These are phyloP conservation scores for Euryodendron excelsum DNA, from an alignment of 148 eudicot genomes.

Conservation along the genomic window DNA sequence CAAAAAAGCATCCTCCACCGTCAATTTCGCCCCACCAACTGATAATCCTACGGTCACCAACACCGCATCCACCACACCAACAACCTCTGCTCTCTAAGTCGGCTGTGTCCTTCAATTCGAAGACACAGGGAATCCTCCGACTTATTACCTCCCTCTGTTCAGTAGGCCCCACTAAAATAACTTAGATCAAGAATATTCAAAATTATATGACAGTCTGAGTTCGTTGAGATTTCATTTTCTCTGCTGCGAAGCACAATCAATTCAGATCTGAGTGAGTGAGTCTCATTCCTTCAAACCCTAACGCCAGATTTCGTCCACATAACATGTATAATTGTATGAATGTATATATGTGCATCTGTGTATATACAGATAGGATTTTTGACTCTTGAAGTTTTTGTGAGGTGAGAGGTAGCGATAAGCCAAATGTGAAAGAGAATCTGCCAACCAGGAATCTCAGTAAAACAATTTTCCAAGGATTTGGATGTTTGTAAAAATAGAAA, in stretches of 20 bases:
- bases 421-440: constrained; percentile 60
- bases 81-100: too few species aligned
- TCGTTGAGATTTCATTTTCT: not conserved
- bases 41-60: too few species aligned
- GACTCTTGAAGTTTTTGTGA: constrained; percentile 13
- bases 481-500: not conserved
- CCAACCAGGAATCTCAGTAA: constrained; percentile 35
- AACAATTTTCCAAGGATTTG: constrained; percentile 1
- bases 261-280: not conserved
- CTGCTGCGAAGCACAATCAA: not conserved
- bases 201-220: too few species aligned
- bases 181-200: too few species aligned
- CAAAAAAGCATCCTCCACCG: too few species aligned
- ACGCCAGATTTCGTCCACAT: not conserved
- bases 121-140: too few species aligned
- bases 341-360: not conserved
- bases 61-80: too few species aligned
- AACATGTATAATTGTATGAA: not conserved
- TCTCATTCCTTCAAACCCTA: not conserved
- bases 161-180: too few species aligned
- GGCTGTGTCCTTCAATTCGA: too few species aligned
- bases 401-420: constrained; percentile 60
- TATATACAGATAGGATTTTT: not conserved
- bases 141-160: too few species aligned
- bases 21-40: too few species aligned